A percentile compares a stretch with the other conserved stretches of the same genome.
Evolutionary conservation across 2,329 filamentous ascomycete genomes (phyloP).

Genomic region (Cercospora sp.): DNA sequence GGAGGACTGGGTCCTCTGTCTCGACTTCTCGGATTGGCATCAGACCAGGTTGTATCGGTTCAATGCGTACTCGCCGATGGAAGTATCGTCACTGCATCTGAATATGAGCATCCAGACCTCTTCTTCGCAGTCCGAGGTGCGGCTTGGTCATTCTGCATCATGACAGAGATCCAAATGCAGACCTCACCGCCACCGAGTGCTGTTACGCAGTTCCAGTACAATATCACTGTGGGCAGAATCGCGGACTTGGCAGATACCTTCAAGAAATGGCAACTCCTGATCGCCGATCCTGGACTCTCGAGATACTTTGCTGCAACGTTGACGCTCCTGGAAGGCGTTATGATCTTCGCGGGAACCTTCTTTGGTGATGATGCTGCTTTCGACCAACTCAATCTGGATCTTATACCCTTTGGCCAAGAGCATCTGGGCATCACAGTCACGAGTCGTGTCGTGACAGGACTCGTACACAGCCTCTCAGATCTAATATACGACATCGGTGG

Average conservation of each 20-base stretch:
- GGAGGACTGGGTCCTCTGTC: constrained; percentile 47
- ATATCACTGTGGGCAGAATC: constrained; percentile 23
- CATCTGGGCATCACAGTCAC: constrained; percentile 15
- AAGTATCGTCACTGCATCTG: constrained; percentile 42
- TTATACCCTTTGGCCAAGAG: constrained; percentile 15
- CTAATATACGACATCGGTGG: constrained; percentile 21
- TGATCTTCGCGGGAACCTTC: constrained; percentile 26
- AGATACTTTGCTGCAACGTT: constrained; percentile 25
- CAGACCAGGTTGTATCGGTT: constrained; percentile 50
- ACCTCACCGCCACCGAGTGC: constrained; percentile 31
- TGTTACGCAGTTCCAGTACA: constrained; percentile 26
- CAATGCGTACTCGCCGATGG: constrained; percentile 46
- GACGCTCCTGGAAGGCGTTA: constrained; percentile 18
- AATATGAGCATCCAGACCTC: constrained; percentile 29
- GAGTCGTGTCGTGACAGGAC: constrained; percentile 19
- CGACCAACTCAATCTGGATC: constrained; percentile 22
- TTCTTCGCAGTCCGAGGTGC: constrained; percentile 36
- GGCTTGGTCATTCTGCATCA: constrained; percentile 33
- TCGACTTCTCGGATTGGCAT: constrained; percentile 55
- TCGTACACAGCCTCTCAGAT: constrained; percentile 17
- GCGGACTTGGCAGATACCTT: constrained; percentile 25
- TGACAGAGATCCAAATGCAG: constrained; percentile 32
- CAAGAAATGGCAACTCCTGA: constrained; percentile 25
- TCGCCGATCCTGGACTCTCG: constrained; percentile 24
- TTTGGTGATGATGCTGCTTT: constrained; percentile 24